phyloP scores from a whole-genome alignment of 352 stramenopile species.

The Phytopythium kandeliae region DNA sequence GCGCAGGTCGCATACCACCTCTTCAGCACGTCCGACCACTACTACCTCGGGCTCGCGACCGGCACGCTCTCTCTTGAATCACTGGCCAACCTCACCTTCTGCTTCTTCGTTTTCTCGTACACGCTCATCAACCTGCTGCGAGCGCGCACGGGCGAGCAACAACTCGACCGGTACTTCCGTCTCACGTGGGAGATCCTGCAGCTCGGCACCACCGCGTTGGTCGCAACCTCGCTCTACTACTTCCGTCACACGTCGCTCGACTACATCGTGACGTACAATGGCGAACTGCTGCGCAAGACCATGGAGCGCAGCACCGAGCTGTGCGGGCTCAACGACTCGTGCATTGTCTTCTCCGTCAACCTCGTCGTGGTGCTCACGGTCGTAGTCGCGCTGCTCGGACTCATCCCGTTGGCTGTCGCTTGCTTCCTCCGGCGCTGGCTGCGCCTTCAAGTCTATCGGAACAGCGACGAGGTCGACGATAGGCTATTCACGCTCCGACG shows the following conservation, averaged over 20 bases:
- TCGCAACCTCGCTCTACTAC: conserved; percentile 8
- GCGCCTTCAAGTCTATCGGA: conserved; percentile 2
- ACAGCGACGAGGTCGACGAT: not conserved
- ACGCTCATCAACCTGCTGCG: conserved; percentile 19
- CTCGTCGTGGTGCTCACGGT: conserved; percentile 8
- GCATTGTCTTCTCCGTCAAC: conserved; percentile 13
- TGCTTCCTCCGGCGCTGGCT: conserved; percentile 16
- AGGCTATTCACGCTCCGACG: too few species aligned
- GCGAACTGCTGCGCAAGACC: conserved; percentile 14
- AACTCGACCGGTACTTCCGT: conserved; percentile 24
- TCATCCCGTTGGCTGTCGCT: conserved; percentile 12
- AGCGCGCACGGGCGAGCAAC: conserved; percentile 17
- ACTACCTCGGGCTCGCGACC: conserved; percentile 24
- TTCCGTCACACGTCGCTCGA: conserved; percentile 12
- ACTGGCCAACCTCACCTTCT: conserved; percentile 34
- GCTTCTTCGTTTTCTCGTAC: conserved; percentile 21
- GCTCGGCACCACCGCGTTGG: conserved; percentile 10
- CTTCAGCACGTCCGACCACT: conserved; percentile 20
- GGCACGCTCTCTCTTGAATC: conserved; percentile 30
- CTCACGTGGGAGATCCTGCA: conserved; percentile 23
- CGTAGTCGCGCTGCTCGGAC: conserved; percentile 12
- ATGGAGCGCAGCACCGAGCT: conserved; percentile 13
- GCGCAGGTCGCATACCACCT: conserved; percentile 21
- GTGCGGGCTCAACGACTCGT: conserved; percentile 21
- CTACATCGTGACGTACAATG: conserved; percentile 19